Evolutionary conservation across 148 eudicot species (phyloP).

Genomic region (Tetragonia tetragonoides): DNA sequence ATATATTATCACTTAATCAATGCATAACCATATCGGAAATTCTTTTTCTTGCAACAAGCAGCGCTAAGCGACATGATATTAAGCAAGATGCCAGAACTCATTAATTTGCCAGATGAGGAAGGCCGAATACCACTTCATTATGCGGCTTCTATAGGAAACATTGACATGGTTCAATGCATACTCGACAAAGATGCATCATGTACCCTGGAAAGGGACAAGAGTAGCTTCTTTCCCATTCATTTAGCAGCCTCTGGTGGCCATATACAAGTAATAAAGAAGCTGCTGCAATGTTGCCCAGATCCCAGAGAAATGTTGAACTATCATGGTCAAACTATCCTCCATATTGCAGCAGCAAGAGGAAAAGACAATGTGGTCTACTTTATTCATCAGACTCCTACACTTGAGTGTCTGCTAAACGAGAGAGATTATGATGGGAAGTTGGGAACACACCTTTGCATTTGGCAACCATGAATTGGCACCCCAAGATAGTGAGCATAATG

Average conservation of each 20-base stretch:
- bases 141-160: conserved; percentile 19
- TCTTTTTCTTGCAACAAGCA: neutral
- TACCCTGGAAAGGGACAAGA: neutral
- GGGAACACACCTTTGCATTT: conserved; percentile 33
- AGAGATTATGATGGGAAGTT: conserved; percentile 20
- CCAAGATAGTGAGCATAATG: conserved; percentile 20
- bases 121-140: conserved; percentile 24
- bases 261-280: conserved; percentile 1
- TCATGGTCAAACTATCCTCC: conserved; percentile 11
- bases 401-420: conserved; percentile 22
- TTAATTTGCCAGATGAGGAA: conserved; percentile 8
- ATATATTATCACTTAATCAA: too few relatives aligned
- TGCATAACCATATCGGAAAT: neutral
- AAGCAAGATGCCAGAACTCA: neutral
- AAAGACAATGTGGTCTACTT: conserved; percentile 20
- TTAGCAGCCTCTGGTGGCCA: conserved; percentile 25
- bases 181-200: neutral
- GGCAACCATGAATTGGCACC: conserved; percentile 21
- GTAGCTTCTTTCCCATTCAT: conserved; percentile 28
- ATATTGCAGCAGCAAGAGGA: conserved; percentile 24
- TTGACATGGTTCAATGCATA: conserved; percentile 12
- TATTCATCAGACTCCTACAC: conserved; percentile 16
- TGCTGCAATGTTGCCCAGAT: conserved; percentile 16
- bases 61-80: neutral
- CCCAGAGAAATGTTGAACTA: conserved; percentile 13